Base-by-base conservation (phyloP, 179 eudicot species). In the Gypsophila paniculata region DNA sequence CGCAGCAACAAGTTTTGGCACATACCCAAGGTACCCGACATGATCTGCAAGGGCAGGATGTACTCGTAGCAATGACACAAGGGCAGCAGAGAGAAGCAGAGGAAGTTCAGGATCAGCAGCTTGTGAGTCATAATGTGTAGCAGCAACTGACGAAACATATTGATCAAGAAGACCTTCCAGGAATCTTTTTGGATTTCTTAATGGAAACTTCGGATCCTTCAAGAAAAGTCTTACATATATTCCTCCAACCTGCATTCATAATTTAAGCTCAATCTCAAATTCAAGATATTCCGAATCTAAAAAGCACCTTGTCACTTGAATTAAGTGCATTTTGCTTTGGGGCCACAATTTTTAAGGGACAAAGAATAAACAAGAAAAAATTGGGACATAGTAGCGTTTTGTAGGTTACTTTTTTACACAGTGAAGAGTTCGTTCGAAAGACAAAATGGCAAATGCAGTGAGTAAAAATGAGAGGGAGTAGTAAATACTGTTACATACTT, bases 21-120 rank as follows among this genome's bases (percentile, higher is more conserved):
- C 95, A 81, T 94, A 94, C 59, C 99, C 99, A 72, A 94, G 94
- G 78, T 88, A 94, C 38, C 97, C 99, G 21, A 94, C 99, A 79
- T 92, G 99, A 83, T 94, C 99, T 18, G 97, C 92, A 59, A 94
- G 99, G 61, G 97, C 86, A 83, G 99, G 99, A 82, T 94, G 93
- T 51, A 94, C 99, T 62, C 99, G 87, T 61, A 94, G 78, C 72
- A 94, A 83, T 46, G 97, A 91, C 64, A 94, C 99, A 76, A 94
- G 86, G 63, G 97, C 99, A 79, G 97, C 96, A 67, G 99, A 94
- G 44, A 94, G 86, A 76, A 94, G 99, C 68, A 94, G 80, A 63
- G 99, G 97, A 53, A 91, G 95, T 82, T 92, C 97, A 42, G 97
- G 86, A 74, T 94, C 96, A 80, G 85, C 84, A 72, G 88, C 76